Percentiles rank a stretch among this genome's conserved stretches.
These are phyloP conservation scores for Hymenoscyphus repandus DNA, from an alignment of 2,329 filamentous ascomycete genomes.

Conservation along the genomic window DNA sequence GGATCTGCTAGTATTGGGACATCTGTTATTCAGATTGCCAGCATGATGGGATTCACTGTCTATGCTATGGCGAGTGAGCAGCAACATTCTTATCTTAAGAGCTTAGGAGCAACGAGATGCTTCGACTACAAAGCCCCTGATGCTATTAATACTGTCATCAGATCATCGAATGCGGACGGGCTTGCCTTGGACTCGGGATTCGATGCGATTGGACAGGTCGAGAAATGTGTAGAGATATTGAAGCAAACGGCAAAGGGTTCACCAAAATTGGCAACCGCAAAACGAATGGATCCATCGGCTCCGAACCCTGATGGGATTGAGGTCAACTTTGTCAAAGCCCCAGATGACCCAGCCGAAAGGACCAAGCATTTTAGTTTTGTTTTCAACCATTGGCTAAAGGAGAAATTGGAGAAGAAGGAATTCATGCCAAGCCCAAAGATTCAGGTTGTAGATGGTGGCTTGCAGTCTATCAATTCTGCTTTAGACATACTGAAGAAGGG, in stretches of 20 bases:
- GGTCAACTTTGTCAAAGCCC: not conserved
- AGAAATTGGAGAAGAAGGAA: constrained; percentile 1
- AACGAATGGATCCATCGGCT: not conserved
- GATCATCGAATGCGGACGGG: constrained; percentile 3
- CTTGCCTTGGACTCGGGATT: constrained; percentile 9
- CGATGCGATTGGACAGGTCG: constrained; percentile 9
- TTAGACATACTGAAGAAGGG: constrained; percentile 25
- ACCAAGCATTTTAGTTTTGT: constrained; percentile 19
- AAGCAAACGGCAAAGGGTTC: not conserved
- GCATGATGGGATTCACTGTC: not conserved
- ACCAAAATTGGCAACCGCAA: not conserved
- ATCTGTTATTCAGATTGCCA: constrained; percentile 30
- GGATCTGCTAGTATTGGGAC: constrained; percentile 8
- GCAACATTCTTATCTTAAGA: constrained; percentile 15
- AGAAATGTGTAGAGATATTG: not conserved
- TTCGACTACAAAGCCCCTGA: constrained; percentile 35
- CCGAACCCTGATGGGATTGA: not conserved
- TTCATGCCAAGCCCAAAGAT: constrained; percentile 35
- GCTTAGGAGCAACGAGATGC: constrained; percentile 31
- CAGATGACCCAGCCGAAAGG: not conserved
- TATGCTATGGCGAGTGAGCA: constrained; percentile 31
- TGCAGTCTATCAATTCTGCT: constrained; percentile 7
- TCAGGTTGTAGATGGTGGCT: constrained; percentile 27
- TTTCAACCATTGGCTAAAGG: constrained; percentile 19
- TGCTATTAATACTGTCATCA: constrained; percentile 10